phyloP scores from a whole-genome alignment of 352 stramenopile genomes.

The Elongisporangium undulatum region DNA sequence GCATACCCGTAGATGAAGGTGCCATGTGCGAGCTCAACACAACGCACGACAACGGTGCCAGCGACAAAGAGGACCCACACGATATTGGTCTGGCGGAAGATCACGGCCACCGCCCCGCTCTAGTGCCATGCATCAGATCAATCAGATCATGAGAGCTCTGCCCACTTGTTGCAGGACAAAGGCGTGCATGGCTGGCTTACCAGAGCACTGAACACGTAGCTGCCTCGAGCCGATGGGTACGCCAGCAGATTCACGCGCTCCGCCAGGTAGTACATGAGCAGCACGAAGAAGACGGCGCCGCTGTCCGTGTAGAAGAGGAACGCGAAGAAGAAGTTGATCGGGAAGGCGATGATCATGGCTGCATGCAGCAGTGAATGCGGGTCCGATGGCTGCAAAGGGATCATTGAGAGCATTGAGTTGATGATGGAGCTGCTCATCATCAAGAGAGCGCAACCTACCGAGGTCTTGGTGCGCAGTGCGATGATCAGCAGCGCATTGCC shows the following conservation, averaged over 20 bases:
- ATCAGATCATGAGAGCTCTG: slow-evolving; percentile 1
- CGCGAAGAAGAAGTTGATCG: slow-evolving; percentile 83
- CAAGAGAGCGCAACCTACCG: slow-evolving; percentile 9
- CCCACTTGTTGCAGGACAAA: not conserved
- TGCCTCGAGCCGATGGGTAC: slow-evolving; percentile 21
- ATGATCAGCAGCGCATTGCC: slow-evolving; percentile 52
- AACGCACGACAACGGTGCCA: slow-evolving; percentile 65
- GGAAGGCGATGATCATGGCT: slow-evolving; percentile 69
- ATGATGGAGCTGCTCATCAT: not conserved
- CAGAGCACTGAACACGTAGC: slow-evolving; percentile 57
- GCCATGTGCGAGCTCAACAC: slow-evolving; percentile 55
- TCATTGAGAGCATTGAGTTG: slow-evolving; percentile 1
- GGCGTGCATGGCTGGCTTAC: slow-evolving; percentile 19
- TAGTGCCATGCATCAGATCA: slow-evolving; percentile 16
- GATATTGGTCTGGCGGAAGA: slow-evolving; percentile 91
- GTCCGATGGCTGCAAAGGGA: slow-evolving; percentile 26
- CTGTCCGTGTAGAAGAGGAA: slow-evolving; percentile 91
- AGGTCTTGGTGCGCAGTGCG: slow-evolving; percentile 34
- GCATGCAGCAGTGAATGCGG: slow-evolving; percentile 55
- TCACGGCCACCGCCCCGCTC: slow-evolving; percentile 65
- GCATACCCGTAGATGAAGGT: slow-evolving; percentile 71
- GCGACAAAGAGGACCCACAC: slow-evolving; percentile 88
- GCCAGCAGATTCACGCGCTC: slow-evolving; percentile 40
- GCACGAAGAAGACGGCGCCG: slow-evolving; percentile 83
- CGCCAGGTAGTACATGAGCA: slow-evolving; percentile 76